Base-by-base conservation (phyloP, 2,329 filamentous ascomycete genomes). In the Xenoacremonium recifei region DNA sequence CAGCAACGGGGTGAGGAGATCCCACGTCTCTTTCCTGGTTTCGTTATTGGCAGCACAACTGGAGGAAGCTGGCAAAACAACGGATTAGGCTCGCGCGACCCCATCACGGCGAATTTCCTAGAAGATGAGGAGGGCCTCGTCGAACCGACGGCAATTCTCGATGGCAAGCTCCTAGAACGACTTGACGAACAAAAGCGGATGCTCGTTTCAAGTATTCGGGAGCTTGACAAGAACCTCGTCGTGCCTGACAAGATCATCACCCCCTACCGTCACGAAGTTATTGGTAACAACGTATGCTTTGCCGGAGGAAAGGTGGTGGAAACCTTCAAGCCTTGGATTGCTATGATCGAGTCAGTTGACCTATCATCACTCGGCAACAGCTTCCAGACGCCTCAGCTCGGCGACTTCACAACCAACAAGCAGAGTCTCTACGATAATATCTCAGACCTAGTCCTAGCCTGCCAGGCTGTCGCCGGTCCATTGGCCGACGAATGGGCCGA, bases 401-500 rank as follows among this genome's bases (percentile, higher is more conserved):
- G 83, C 35, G 93, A 97, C 54, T 96, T 96, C 63, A 85, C 84
- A 58, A 79, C 84, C 21, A 89, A 95, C 63, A 97, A 97, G 67
- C 93, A 99, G 64, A 87, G 86, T 54, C 75, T 95, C 15, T 97
- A 97, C 65, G 93, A 97, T 65, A 87, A 90, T 45, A 86, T 96
- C 41, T 91, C 90, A 7, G 93, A 97, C 62, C 77, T 99, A 20
- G 70, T 97, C 4, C 70, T 96, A 37, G 83, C 85, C 44, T 96
- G 91, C 58, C 93, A 99, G 66, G 83, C 87, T 18, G 86, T 97
- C n/a, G 88, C 90, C 5, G 89, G 89, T 7, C 93, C 93, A 5
- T 68, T 99, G 32, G 88, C 86, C 7, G 93, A 99, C 61, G 93
- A 99, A 67, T 99, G 93, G 93, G 82, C 91, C 4, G 90, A 96